Percentiles rank a stretch among this genome's conserved stretches.
Conservation (phyloP, 2,329 filamentous ascomycete genomes). For the Aspergillus ochraceoroseus region DNA sequence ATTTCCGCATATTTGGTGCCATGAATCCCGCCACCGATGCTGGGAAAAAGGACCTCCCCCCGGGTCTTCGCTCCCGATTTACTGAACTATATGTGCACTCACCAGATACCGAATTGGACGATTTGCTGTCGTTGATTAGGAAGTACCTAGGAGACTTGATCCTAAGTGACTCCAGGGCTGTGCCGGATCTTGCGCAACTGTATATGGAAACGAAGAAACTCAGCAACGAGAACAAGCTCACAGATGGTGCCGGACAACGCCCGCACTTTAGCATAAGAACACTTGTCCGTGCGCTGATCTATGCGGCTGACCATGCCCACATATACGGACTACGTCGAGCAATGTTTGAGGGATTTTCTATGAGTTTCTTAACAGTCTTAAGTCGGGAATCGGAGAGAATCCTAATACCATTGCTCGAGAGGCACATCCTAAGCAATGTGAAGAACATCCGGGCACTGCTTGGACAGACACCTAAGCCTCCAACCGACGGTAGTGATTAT, state of each 20-base stretch:
- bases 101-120: conserved; percentile 79
- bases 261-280: conserved; percentile 97
- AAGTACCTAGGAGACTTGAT: conserved; percentile 73
- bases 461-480: conserved; percentile 70
- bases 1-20: conserved; percentile 93
- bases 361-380: conserved; percentile 92
- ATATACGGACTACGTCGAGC: conserved; percentile 80
- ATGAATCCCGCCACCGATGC: conserved; percentile 99
- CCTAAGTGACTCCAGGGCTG: conserved; percentile 66
- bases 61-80: conserved; percentile 83
- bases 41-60: conserved; percentile 88
- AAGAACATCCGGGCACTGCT: conserved; percentile 68
- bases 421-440: conserved; percentile 69
- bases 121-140: conserved; percentile 80
- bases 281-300: conserved; percentile 80
- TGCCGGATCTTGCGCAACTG: conserved; percentile 74
- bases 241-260: conserved; percentile 91
- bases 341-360: conserved; percentile 90
- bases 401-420: conserved; percentile 72
- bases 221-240: conserved; percentile 74
- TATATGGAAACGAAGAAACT: conserved; percentile 84
- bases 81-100: conserved; percentile 93
- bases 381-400: conserved; percentile 74
- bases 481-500: conserved; percentile 69
- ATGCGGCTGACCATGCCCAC: conserved; percentile 77